phyloP scores from a whole-genome alignment of 768 basidiomycete species.

The Galerina sulciceps region DNA sequence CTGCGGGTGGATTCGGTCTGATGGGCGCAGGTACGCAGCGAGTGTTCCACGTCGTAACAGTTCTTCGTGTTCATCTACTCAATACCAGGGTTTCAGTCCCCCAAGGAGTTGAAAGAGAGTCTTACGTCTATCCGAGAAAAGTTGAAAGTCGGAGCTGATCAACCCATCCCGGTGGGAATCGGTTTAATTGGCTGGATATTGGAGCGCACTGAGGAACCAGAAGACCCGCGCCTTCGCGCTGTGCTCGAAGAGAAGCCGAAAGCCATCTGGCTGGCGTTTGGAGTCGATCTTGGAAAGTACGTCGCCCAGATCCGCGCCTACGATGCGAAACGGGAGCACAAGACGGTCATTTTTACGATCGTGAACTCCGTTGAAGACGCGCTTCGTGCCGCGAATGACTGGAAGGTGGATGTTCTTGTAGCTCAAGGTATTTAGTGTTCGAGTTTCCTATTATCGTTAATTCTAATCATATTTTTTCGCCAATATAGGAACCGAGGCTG shows the following conservation, averaged over 20 bases:
- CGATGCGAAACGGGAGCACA: conserved; percentile 39
- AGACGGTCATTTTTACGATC: conserved; percentile 56
- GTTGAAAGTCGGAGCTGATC: neutral
- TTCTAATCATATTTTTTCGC: too few relatives aligned
- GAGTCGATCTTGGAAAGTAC: conserved; percentile 53
- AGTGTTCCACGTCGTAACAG: too few relatives aligned
- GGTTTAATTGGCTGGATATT: conserved; percentile 64
- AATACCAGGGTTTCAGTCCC: neutral
- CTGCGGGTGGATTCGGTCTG: neutral
- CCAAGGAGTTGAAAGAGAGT: neutral
- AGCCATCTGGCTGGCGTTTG: conserved; percentile 70
- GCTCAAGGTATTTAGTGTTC: too few relatives aligned
- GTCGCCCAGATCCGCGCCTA: conserved; percentile 50
- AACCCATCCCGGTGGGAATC: conserved; percentile 21
- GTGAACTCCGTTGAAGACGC: conserved; percentile 55
- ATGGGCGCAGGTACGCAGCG: neutral
- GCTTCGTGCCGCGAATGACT: conserved; percentile 47
- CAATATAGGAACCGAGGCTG: conserved; percentile 30
- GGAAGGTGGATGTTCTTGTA: conserved; percentile 57
- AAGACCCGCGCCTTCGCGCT: conserved; percentile 39
- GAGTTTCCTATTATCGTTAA: too few relatives aligned
- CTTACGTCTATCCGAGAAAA: neutral
- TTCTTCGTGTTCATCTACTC: too few relatives aligned
- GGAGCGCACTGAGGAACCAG: conserved; percentile 41
- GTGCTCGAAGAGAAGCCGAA: conserved; percentile 42